A percentile compares a stretch with the other conserved stretches of the same genome.
These are phyloP conservation scores for Fusarium haematococcum DNA, from an alignment of 2,329 filamentous ascomycete genomes.

Conservation along the genomic window DNA sequence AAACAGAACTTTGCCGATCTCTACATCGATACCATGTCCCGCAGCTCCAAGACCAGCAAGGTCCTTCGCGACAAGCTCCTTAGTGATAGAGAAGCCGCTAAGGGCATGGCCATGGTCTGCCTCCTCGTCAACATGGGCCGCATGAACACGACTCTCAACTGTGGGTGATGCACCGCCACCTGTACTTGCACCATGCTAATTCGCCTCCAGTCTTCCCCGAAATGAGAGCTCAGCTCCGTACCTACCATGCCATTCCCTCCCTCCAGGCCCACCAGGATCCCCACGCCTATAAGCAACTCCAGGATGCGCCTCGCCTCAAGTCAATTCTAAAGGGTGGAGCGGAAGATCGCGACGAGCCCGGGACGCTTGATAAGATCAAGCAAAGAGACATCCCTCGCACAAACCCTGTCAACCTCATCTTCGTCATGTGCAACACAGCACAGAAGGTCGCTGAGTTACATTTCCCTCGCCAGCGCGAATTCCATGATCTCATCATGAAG, in stretches of 20 bases:
- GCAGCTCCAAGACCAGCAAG: slow-evolving; percentile 99
- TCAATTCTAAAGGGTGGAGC: slow-evolving; percentile 97
- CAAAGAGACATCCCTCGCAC: slow-evolving; percentile 74
- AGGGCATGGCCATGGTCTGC: slow-evolving; percentile 99
- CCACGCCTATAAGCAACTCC: slow-evolving; percentile 96
- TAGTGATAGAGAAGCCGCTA: slow-evolving; percentile 89
- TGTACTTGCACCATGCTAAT: slow-evolving; percentile 10
- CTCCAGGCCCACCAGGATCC: slow-evolving; percentile 95
- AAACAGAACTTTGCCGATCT: slow-evolving; percentile 91
- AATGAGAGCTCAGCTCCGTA: slow-evolving; percentile 97
- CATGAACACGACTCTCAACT: slow-evolving; percentile 99
- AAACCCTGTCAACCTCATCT: slow-evolving; percentile 97
- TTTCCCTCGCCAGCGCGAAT: slow-evolving; percentile 86
- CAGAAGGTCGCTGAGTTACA: slow-evolving; percentile 93
- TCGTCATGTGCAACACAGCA: slow-evolving; percentile 90
- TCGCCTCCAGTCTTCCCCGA: slow-evolving; percentile 88
- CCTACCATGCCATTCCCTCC: slow-evolving; percentile 97
- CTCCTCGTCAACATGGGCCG: slow-evolving; percentile 95
- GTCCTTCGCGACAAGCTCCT: slow-evolving; percentile 96
- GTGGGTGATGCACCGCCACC: slow-evolving; percentile 62
- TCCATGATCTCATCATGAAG: slow-evolving; percentile 97
- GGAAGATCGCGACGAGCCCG: slow-evolving; percentile 88
- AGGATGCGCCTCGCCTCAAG: slow-evolving; percentile 95
- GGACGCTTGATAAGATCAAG: slow-evolving; percentile 86
- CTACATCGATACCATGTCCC: slow-evolving; percentile 98